Base-by-base conservation (phyloP, 2,329 filamentous ascomycete species). In the Uncinocarpus reesii region DNA sequence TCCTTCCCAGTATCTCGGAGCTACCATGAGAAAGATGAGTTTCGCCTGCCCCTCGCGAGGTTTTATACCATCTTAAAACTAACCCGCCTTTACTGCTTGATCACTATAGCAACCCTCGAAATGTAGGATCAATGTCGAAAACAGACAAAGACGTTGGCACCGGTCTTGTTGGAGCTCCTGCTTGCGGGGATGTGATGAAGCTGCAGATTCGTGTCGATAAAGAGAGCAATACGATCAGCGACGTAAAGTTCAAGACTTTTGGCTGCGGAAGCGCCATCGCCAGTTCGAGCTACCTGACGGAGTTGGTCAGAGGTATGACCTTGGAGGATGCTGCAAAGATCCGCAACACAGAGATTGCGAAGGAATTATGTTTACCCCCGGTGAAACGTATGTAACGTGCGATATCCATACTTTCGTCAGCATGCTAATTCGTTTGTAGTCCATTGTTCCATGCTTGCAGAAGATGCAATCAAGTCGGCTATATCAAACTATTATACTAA, bases 161-260 rank as follows among this genome's bases (percentile, higher is more conserved):
- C 15, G 89, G 89, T 36, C 83, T 95, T 47, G 89, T 95, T 56
- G 81, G 86, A 57, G 86, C 87, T n/a, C 87, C 87, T 42, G 87
- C 87, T 26, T 90, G 86, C 63, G 87, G 87, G 68, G 87, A 94
- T 66, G 87, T 94, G 52, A 93, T 94, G 84, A 92, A 92, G 69
- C 77, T 94, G 28, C 86, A 93, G 72, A 94, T 94, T 69, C 83
- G 86, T 51, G 89, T 95, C 60, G 88, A 95, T 70, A 85, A 86
- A 55, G 76, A 83, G 59, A 86, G 81, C 61, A 86, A 92, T 66
- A 90, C 81, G 58, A 95, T 95, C 65, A 82, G 81, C 59, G 90
- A 95, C 60, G 89, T 94, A 65, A 92, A 93, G 71, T 95, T 95
- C 79, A 95, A 95, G 81, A 95, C 89, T 0, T 95, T 95, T 64